A percentile compares a stretch with the other conserved stretches of the same genome.
Evolutionary conservation across 2,329 filamentous ascomycete genomes (phyloP).

Genomic region (Paecilomyces fulvus): DNA sequence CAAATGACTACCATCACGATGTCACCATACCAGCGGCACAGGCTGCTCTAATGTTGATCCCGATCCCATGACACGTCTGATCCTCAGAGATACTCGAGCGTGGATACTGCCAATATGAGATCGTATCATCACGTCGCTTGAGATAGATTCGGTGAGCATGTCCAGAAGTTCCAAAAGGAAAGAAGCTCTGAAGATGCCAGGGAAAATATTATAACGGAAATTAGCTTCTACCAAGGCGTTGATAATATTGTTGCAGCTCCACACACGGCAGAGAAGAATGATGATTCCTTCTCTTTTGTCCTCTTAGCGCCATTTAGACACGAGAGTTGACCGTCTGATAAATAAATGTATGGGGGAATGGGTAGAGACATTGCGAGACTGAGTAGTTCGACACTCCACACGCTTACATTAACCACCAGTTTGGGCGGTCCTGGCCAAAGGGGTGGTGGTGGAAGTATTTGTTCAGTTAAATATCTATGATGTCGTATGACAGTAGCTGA

Average conservation of each 20-base stretch:
- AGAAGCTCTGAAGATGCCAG: neutral
- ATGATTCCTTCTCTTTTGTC: neutral
- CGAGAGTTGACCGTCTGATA: neutral
- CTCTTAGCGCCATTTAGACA: neutral
- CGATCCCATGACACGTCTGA: neutral
- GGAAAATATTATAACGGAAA: neutral
- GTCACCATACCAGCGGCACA: neutral
- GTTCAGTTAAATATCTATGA: slow-evolving; percentile 13
- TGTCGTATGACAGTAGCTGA: neutral
- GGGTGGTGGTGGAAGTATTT: slow-evolving; percentile 21
- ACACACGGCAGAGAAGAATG: neutral
- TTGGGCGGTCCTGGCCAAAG: slow-evolving; percentile 25
- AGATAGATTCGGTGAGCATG: neutral
- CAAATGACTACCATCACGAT: neutral
- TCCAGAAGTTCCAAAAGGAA: neutral
- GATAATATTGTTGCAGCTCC: neutral
- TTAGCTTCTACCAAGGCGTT: no score
- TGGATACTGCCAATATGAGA: neutral
- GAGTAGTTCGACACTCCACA: slow-evolving; percentile 17
- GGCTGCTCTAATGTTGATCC: neutral
- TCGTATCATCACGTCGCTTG: neutral
- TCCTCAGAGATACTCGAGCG: neutral
- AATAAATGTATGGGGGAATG: slow-evolving; percentile 51
- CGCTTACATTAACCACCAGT: slow-evolving; percentile 27
- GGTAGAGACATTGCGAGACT: slow-evolving; percentile 24